Percentiles rank a stretch among this genome's conserved stretches.
Evolutionary conservation across 2,329 filamentous ascomycete species (phyloP).

Genomic region (Aspergillus sojae): DNA sequence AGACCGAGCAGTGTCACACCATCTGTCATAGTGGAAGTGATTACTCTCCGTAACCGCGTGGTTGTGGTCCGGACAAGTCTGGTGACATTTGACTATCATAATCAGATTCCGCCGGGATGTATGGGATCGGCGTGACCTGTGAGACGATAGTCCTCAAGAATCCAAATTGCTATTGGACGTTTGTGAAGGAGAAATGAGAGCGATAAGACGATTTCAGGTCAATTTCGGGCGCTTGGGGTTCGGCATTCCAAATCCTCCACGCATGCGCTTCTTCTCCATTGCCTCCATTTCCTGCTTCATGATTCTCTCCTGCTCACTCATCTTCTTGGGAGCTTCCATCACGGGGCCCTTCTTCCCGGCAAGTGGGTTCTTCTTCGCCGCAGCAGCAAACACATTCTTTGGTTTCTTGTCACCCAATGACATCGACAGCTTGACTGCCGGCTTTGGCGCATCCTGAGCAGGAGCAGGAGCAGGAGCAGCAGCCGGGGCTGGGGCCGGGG

Average conservation of each 20-base stretch:
- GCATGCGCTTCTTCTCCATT: constrained; percentile 67
- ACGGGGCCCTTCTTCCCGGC: constrained; percentile 65
- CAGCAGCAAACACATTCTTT: constrained; percentile 68
- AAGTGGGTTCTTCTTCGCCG: constrained; percentile 70
- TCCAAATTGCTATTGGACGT: neutral
- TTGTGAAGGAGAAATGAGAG: neutral
- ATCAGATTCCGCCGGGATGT: neutral
- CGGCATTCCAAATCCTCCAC: constrained; percentile 31
- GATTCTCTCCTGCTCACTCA: constrained; percentile 84
- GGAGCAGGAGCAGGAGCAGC: constrained; percentile 6
- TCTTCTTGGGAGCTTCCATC: constrained; percentile 70
- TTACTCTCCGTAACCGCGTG: neutral
- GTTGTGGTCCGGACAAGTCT: neutral
- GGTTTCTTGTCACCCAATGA: constrained; percentile 59
- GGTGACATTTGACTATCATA: neutral
- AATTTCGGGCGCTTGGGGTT: constrained; percentile 40
- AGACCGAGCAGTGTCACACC: neutral
- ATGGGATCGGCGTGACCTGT: neutral
- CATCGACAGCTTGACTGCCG: constrained; percentile 57
- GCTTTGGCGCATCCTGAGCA: constrained; percentile 19
- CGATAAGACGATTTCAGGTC: constrained; percentile 20
- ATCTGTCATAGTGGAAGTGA: neutral
- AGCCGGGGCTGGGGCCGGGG: constrained; percentile 12
- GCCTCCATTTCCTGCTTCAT: constrained; percentile 74
- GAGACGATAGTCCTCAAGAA: neutral